Evolutionary conservation across 2,329 filamentous ascomycete species (phyloP).

Genomic region (Hymenoscyphus infarciens): DNA sequence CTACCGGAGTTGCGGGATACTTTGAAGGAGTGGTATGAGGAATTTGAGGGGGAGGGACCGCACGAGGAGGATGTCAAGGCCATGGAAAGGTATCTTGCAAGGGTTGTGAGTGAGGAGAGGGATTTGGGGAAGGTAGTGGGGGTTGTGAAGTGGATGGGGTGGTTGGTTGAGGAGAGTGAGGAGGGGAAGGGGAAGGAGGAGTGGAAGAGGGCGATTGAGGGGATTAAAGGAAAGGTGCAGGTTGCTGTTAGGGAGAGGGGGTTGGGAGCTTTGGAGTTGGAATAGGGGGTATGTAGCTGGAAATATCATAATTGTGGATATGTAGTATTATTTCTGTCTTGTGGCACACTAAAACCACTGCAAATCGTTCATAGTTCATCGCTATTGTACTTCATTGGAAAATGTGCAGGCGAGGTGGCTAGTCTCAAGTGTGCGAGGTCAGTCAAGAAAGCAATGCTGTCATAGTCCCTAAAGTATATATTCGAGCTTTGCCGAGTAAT

Average conservation of each 20-base stretch:
- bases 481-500: too few species aligned
- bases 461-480: too few species aligned
- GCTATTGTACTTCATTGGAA: too few species aligned
- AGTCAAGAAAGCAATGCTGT: too few species aligned
- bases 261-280: slow-evolving; percentile 52
- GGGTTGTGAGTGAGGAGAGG: slow-evolving; percentile 70
- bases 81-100: slow-evolving; percentile 66
- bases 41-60: slow-evolving; percentile 71
- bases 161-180: slow-evolving; percentile 49
- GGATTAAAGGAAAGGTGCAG: slow-evolving; percentile 50
- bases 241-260: slow-evolving; percentile 54
- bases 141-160: slow-evolving; percentile 64
- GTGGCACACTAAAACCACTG: too few species aligned
- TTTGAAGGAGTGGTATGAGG: slow-evolving; percentile 70
- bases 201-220: slow-evolving; percentile 46
- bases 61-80: slow-evolving; percentile 74
- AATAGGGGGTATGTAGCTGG: slow-evolving; percentile 1
- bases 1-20: slow-evolving; percentile 68
- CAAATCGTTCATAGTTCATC: too few species aligned
- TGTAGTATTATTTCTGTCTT: too few species aligned
- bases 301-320: too few species aligned
- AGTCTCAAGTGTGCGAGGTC: too few species aligned
- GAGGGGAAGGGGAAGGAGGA: slow-evolving; percentile 38
- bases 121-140: slow-evolving; percentile 72
- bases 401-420: too few species aligned